Percentiles rank a stretch among this genome's conserved stretches.
phyloP scores from a whole-genome alignment of 225 moss, liverwort and hornwort species.

The Sphagnum tenellum region DNA sequence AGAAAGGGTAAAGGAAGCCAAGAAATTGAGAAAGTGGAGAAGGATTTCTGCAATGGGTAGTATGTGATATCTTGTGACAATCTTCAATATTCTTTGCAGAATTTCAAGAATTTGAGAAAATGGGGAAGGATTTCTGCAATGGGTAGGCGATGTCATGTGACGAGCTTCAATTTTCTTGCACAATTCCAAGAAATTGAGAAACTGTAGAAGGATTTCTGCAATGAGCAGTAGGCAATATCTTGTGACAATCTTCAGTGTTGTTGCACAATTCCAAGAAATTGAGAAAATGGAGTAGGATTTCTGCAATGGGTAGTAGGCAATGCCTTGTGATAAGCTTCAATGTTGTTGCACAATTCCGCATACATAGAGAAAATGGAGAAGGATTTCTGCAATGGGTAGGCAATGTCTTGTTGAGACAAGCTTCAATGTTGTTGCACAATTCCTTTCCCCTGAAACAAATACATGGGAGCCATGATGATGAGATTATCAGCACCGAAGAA shows the following conservation, averaged over 20 bases:
- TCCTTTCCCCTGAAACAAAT: not conserved
- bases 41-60: not conserved
- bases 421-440: not conserved
- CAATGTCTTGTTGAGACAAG: no score
- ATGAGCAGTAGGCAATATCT: no score
- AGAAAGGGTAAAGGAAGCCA: not conserved
- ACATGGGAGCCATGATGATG: no score
- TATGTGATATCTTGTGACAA: no score
- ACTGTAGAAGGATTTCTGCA: not conserved
- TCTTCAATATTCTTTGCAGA: not conserved
- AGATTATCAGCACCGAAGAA: no score
- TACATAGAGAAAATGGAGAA: not conserved
- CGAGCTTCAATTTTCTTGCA: no score
- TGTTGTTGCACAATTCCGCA: not conserved
- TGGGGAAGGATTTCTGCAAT: not conserved
- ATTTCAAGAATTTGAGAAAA: not conserved
- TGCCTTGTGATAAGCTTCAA: no score
- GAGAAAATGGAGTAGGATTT: not conserved
- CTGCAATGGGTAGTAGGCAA: no score
- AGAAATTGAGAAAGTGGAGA: not conserved
- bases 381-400: not conserved
- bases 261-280: not conserved
- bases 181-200: not conserved
- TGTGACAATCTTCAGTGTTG: no score
- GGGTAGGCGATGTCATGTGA: no score